Evolutionary conservation across 2,329 filamentous ascomycete genomes (phyloP).

Genomic region (Ophiostoma angusticollis): DNA sequence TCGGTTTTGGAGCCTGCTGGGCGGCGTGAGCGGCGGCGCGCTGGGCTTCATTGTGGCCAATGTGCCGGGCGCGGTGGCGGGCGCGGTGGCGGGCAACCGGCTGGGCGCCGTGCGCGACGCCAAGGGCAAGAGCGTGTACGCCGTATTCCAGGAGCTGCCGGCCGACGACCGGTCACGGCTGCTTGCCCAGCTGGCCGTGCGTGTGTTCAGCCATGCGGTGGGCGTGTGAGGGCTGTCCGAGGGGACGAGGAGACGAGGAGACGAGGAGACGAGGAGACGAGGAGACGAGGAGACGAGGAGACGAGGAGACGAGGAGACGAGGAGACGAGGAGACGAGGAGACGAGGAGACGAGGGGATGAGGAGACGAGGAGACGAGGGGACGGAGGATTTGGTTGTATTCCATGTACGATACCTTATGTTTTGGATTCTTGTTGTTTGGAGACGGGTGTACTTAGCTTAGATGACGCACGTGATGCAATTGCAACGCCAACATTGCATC

Average conservation of each 20-base stretch:
- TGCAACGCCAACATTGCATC: no score
- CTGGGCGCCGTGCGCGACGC: slow-evolving; percentile 82
- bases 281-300: neutral
- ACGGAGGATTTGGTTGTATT: neutral
- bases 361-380: neutral
- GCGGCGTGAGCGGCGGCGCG: slow-evolving; percentile 74
- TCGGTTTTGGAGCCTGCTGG: slow-evolving; percentile 78
- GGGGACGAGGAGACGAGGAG: neutral
- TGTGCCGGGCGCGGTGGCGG: slow-evolving; percentile 75
- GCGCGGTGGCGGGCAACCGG: slow-evolving; percentile 82
- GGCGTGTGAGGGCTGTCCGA: slow-evolving; percentile 29
- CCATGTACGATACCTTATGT: no score
- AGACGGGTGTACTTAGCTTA: no score
- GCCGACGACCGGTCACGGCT: slow-evolving; percentile 69
- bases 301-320: neutral
- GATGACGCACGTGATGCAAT: no score
- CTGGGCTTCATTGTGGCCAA: slow-evolving; percentile 94
- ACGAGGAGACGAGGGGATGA: neutral
- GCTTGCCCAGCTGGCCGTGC: slow-evolving; percentile 70
- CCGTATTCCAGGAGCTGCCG: slow-evolving; percentile 80
- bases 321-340: neutral
- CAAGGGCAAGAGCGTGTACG: slow-evolving; percentile 88
- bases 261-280: neutral
- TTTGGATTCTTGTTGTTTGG: no score
- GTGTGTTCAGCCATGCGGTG: slow-evolving; percentile 72